A percentile compares a stretch with the other conserved stretches of the same genome.
phyloP scores from a whole-genome alignment of 2,329 filamentous ascomycete species.

The Pseudogymnoascus destructans region DNA sequence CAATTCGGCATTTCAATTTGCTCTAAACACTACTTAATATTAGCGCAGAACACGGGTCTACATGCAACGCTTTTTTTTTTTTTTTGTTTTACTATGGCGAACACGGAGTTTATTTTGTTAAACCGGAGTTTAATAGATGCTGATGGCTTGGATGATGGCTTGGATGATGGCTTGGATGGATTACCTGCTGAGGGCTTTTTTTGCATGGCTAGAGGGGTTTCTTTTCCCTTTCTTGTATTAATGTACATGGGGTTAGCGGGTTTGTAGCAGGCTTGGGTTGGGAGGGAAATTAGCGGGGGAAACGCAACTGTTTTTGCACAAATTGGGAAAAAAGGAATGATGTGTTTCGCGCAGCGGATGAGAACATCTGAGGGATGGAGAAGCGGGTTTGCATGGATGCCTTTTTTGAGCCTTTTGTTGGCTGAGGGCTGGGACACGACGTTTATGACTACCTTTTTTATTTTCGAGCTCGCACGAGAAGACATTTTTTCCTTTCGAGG shows the following conservation, averaged over 20 bases:
- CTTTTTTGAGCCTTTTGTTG: not conserved
- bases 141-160: no score
- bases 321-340: not conserved
- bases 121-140: constrained; percentile 5
- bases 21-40: no score
- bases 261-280: not conserved
- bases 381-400: not conserved
- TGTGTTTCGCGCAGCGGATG: not conserved
- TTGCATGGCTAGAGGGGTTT: not conserved
- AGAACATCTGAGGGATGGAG: not conserved
- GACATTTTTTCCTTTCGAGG: constrained; percentile 3
- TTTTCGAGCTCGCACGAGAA: not conserved
- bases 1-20: no score
- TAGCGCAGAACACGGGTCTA: no score
- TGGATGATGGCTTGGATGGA: not conserved
- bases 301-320: not conserved
- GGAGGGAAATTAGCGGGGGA: not conserved
- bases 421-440: not conserved
- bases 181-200: not conserved
- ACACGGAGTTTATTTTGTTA: constrained; percentile 5
- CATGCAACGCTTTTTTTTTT: no score
- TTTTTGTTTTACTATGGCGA: not conserved
- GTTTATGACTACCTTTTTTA: not conserved
- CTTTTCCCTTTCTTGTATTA: constrained; percentile 6
- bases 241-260: constrained; percentile 3